Evolutionary conservation across 108 stramenopile species (phyloP).

Genomic region (Skeletonema grethae): DNA sequence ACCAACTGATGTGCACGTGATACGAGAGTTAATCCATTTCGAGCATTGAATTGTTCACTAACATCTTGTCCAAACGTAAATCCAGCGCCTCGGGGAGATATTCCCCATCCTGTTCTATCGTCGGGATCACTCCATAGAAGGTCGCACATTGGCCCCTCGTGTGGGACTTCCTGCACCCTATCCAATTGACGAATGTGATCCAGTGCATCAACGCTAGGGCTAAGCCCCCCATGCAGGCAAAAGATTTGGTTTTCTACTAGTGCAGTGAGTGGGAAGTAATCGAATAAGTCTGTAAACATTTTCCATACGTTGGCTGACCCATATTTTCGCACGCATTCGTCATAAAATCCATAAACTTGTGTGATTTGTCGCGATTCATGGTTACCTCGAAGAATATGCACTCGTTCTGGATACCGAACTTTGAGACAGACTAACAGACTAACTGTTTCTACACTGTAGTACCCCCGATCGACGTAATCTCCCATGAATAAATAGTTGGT

Average conservation of each 20-base stretch:
- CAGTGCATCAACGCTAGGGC: conserved; percentile 92
- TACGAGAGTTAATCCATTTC: conserved; percentile 88
- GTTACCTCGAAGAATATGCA: conserved; percentile 95
- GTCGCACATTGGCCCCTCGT: conserved; percentile 99
- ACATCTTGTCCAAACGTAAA: conserved; percentile 95
- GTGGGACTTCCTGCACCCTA: conserved; percentile 96
- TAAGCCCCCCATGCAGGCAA: conserved; percentile 96
- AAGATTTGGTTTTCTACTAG: conserved; percentile 95
- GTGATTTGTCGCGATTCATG: conserved; percentile 95
- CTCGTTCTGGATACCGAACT: conserved; percentile 93
- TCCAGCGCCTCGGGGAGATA: conserved; percentile 95
- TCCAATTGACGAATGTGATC: conserved; percentile 97
- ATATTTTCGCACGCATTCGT: conserved; percentile 98
- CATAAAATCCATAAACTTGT: conserved; percentile 99
- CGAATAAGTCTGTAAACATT: conserved; percentile 95
- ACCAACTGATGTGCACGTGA: conserved; percentile 92
- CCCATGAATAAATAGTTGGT: conserved; percentile 99
- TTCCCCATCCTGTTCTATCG: conserved; percentile 96
- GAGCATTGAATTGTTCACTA: conserved; percentile 86
- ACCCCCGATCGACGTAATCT: conserved; percentile 98
- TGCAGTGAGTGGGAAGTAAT: conserved; percentile 96
- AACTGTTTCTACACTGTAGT: conserved; percentile 97
- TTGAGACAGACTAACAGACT: conserved; percentile 94
- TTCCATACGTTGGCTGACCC: conserved; percentile 98
- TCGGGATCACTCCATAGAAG: conserved; percentile 98